Conservation (phyloP, 2,329 filamentous ascomycete species). For the Alternaria novae-zelandiae region DNA sequence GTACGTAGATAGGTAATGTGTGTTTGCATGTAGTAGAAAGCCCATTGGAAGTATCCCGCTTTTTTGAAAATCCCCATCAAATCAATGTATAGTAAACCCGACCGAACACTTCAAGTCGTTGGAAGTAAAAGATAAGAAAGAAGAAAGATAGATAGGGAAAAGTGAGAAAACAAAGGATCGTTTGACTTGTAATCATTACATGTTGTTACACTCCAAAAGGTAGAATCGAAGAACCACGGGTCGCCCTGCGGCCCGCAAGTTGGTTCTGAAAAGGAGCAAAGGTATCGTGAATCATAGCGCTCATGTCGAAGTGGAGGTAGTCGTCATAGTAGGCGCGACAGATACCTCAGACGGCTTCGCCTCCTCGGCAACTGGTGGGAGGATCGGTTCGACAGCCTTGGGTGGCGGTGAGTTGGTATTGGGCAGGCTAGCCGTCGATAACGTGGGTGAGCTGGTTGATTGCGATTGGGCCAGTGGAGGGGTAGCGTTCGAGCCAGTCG, state of each 20-base stretch:
- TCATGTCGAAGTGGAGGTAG: slow-evolving; percentile 32
- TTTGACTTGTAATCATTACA: slow-evolving; percentile 36
- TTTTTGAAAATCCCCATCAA: slow-evolving; percentile 8
- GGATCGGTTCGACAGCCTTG: slow-evolving; percentile 31
- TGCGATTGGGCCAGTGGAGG: slow-evolving; percentile 32
- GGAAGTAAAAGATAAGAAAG: slow-evolving; percentile 15
- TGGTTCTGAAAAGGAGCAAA: slow-evolving; percentile 25
- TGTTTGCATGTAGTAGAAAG: neutral
- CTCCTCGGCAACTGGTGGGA: slow-evolving; percentile 39
- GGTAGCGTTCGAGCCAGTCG: slow-evolving; percentile 28
- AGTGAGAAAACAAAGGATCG: slow-evolving; percentile 18
- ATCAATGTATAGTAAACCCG: slow-evolving; percentile 2
- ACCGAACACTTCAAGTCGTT: slow-evolving; percentile 27
- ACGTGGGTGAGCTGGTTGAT: slow-evolving; percentile 40
- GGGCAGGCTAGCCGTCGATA: slow-evolving; percentile 40
- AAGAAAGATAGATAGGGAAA: slow-evolving; percentile 10
- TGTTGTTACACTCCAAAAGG: slow-evolving; percentile 40
- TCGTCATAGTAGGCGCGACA: slow-evolving; percentile 12
- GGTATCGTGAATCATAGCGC: slow-evolving; percentile 34
- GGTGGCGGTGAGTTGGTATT: slow-evolving; percentile 36
- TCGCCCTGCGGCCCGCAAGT: slow-evolving; percentile 26
- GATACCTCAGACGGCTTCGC: slow-evolving; percentile 20
- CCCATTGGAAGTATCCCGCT: neutral
- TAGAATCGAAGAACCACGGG: slow-evolving; percentile 22
- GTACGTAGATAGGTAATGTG: neutral